Percentiles rank a stretch among this genome's conserved stretches.
phyloP scores from a whole-genome alignment of 371 early-diverging fungal species.

The Mucor velutinosus region DNA sequence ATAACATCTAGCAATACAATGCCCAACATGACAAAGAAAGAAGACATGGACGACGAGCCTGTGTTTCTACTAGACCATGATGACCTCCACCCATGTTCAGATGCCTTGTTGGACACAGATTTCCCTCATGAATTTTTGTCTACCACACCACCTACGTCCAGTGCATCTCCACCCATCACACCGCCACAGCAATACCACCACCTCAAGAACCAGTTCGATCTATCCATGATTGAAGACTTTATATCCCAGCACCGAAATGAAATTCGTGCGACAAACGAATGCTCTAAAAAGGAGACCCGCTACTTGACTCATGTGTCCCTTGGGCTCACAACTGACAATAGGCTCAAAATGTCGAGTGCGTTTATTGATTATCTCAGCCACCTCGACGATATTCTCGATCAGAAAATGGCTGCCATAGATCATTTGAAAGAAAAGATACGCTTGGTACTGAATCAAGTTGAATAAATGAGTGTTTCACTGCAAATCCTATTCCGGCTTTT shows the following conservation, averaged over 20 bases:
- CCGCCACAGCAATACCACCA: not conserved
- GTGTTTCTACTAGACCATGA: conserved; percentile 13
- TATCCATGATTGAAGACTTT: conserved; percentile 63
- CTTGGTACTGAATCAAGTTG: conserved; percentile 7
- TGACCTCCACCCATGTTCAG: conserved; percentile 16
- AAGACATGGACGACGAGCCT: not conserved
- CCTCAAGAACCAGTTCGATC: conserved; percentile 18
- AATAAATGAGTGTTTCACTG: conserved; percentile 1
- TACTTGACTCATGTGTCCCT: conserved; percentile 76
- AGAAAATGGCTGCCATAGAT: conserved; percentile 49
- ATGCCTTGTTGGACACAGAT: conserved; percentile 31
- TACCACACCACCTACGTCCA: not conserved
- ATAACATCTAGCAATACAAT: conserved; percentile 19
- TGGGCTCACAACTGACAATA: conserved; percentile 29
- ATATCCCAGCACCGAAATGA: conserved; percentile 77
- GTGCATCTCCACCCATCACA: not conserved
- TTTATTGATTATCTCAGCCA: conserved; percentile 51
- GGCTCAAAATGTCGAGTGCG: conserved; percentile 29
- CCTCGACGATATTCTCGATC: conserved; percentile 56
- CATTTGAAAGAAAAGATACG: conserved; percentile 43
- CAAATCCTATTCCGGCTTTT: not conserved
- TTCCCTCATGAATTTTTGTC: conserved; percentile 32
- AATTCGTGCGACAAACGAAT: conserved; percentile 76
- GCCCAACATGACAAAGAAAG: not conserved
- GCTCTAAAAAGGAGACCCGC: conserved; percentile 78